Evolutionary conservation across 306 rosid species (phyloP), one percentile per base, ranked within the genome.

Genomic region (Adenanthera pavonina): DNA sequence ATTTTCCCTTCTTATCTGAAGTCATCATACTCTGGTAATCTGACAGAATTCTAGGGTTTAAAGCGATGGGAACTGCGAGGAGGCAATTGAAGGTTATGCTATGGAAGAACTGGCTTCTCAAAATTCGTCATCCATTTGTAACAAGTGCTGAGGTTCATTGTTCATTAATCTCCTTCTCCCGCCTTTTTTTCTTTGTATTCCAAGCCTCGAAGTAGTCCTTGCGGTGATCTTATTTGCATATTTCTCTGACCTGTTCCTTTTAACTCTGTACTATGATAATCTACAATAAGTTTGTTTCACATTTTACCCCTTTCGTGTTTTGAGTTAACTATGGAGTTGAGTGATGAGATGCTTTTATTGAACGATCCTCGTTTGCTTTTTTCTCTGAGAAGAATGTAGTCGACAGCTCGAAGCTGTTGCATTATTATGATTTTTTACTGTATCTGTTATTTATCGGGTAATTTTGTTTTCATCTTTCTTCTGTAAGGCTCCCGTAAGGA

Each of bases 61-160:
- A 81, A 64, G 79, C 80, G 82, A 93, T 95, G 99, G 96, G 90
- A 66, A 86, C 87, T 72, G 88, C 91, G 15, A 47, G 82, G 81
- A 85, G 97, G 51, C 97, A 95, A 92, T 86, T 95, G 83, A 90
- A 92, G 89, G 88, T 88, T 12, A 95, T 95, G 97, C 97, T 95
- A 62, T 84, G 95, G 78, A 95, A 95, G 90, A 95, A 93, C 69
- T 95, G 94, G 89, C 97, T 95, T 64, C 99, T 93, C 94, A 95
- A 95, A 81, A 86, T 89, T 78, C 99, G 99, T 60, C 97, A 95
- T 51, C 99, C 99, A 71, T 92, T 85, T 81, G 79, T 80, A 71
- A 93, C 98, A 72, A 76, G 80, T 17, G 95, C 97, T 7, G 99
- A 95, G 99, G 98, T 95, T 9, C 71, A 79, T 53, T 47, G 25